Evolutionary conservation across 345 rosid genomes (phyloP), one percentile per base, ranked within the genome.

Genomic region (Ceriops zippeliana): DNA sequence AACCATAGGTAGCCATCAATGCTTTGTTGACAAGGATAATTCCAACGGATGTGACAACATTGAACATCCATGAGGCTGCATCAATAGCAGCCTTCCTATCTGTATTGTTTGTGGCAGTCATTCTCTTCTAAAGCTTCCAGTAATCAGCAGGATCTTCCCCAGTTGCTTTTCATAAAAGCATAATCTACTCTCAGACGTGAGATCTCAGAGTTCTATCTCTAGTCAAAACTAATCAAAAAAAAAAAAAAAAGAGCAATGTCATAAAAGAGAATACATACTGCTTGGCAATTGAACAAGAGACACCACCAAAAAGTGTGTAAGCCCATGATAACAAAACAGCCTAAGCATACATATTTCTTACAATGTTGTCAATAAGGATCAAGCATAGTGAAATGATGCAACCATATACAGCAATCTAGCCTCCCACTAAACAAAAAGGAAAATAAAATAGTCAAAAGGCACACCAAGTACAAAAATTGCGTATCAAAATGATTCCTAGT

Each of bases 1-100:
- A 96, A 65, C 99, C 99, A 38, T 96, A 85, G 19, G 92, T 83
- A 60, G 96, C 96, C 99, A 96, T 92, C 68, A 96, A 77, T 35
- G 96, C 98, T 79, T 96, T 96, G 81, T 96, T 96, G 61, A 92
- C 98, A 20, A 96, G 87, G 73, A 96, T 96, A 62, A 96, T 92
- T 52, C 99, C 99, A 70, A 96, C 99, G 30, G 99, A 96, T 5
- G 98, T 90, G 72, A 96, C 97, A 46, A 96, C 90, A 67, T 96
- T 96, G 88, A 96, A 96, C 73, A 90, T 75, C 99, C 99, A 96
- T 65, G 99, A 87, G 30, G 96, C 96, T 28, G 84, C 86, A 83
- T 96, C 99, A n/a, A 86, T 61, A 22, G 90, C 52, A 16, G 93
- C 96, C 76, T 89, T 96, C 79, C 61, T 84, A 68, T 96, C 88